A percentile compares a stretch with the other conserved stretches of the same genome.
Conservation (phyloP, 352 stramenopile species). For the Phytophthora hybrid region DNA sequence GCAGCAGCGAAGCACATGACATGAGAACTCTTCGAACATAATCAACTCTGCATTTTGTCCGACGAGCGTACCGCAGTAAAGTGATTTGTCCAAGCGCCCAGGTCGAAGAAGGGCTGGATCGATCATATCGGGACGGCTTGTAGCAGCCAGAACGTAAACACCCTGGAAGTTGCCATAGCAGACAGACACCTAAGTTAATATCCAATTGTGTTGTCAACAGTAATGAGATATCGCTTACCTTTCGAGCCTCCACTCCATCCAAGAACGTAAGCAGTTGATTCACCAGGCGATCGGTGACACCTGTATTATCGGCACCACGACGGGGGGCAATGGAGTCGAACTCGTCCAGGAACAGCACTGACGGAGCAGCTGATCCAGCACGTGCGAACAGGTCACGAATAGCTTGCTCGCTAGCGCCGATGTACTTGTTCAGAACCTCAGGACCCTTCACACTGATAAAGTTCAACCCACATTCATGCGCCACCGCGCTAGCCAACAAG, state of each 20-base stretch:
- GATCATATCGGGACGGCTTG: constrained; percentile 97
- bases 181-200: not conserved
- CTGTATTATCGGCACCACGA: constrained; percentile 93
- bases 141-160: constrained; percentile 96
- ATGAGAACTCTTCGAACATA: not conserved
- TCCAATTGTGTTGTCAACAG: not conserved
- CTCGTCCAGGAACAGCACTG: constrained; percentile 89
- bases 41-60: not conserved
- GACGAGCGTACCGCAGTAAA: constrained; percentile 82
- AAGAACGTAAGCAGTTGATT: constrained; percentile 99
- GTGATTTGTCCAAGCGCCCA: constrained; percentile 95
- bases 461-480: constrained; percentile 88
- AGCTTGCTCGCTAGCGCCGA: constrained; percentile 90
- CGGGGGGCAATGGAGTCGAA: constrained; percentile 97
- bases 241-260: constrained; percentile 94
- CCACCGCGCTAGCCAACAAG: constrained; percentile 84
- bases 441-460: constrained; percentile 93
- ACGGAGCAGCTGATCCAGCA: constrained; percentile 78
- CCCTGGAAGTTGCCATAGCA: constrained; percentile 39
- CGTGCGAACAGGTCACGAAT: constrained; percentile 89
- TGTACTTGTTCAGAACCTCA: constrained; percentile 93
- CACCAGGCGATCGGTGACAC: constrained; percentile 97
- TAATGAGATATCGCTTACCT: constrained; percentile 45
- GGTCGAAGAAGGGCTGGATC: constrained; percentile 95
- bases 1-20: constrained; percentile 11